These are phyloP conservation scores for Batrachochytrium dendrobatidis DNA, from an alignment of 371 early-diverging fungal genomes.

Conservation along the genomic window DNA sequence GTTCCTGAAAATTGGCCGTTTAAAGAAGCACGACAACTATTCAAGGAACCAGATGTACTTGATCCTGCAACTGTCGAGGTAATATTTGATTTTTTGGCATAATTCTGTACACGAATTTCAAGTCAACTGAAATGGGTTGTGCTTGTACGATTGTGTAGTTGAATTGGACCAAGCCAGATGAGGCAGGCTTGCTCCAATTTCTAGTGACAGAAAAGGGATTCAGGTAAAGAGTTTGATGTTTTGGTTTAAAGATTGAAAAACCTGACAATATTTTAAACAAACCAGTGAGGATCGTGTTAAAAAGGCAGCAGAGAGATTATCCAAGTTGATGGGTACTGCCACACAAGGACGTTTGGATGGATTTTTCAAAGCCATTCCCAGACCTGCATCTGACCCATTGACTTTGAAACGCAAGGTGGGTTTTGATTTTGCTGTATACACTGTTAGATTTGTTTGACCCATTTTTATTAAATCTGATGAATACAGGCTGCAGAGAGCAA, in stretches of 20 bases:
- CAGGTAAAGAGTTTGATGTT: conserved; percentile 43
- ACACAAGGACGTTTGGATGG: conserved; percentile 87
- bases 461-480: too few relatives aligned
- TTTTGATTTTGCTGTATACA: too few relatives aligned
- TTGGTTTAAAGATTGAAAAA: not conserved
- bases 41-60: conserved; percentile 71
- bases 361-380: conserved; percentile 68
- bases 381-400: conserved; percentile 21
- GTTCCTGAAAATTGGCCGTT: conserved; percentile 89
- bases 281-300: conserved; percentile 86
- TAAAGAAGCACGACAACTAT: conserved; percentile 86
- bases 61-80: conserved; percentile 59
- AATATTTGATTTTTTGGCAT: too few relatives aligned
- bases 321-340: conserved; percentile 62
- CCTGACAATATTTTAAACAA: not conserved
- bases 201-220: conserved; percentile 95
- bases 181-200: conserved; percentile 84
- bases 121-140: too few relatives aligned
- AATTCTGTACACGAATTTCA: too few relatives aligned
- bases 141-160: conserved; percentile 44
- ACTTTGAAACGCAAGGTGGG: conserved; percentile 18
- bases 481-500: too few relatives aligned
- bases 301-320: conserved; percentile 73
- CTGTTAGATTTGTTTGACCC: too few relatives aligned
- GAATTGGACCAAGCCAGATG: conserved; percentile 84